Base-by-base conservation (phyloP, 1,284 basidiomycete genomes). In the Fomitopsis betulina region DNA sequence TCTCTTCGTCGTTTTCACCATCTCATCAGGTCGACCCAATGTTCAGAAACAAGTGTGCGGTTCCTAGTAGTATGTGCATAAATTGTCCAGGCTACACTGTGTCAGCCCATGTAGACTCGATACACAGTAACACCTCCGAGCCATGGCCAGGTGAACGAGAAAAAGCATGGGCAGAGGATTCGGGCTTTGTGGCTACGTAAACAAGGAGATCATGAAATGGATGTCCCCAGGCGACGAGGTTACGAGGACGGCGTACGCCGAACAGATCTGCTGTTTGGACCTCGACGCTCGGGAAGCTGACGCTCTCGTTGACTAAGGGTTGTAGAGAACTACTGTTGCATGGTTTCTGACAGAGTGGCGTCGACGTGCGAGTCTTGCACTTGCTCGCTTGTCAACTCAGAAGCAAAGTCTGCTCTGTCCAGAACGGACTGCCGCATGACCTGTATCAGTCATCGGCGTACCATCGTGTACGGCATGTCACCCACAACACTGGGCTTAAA, bases 401-500 rank as follows among this genome's bases (percentile, higher is more conserved):
- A 84, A 72, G 97, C 95, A 75, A 98, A 97, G 79, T 96, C 95
- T 58, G 90, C 90, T 27, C 89, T 88, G 69, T 92, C 91, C 49
- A 91, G 77, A 3, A 90, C 90, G 53, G 87, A 90, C 78, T 91
- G 88, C 87, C 89, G 45, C 9, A 19, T 1, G 45, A 55, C n/a
- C 35, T 38, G 50, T 39, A 37, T 21, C 30, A 45, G 27, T 47
- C 27, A 47, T 49, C 3, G 21, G 38, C 40, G 0, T 37, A 8
- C 1, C 50, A n/a, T 37, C 35, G 35, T 12, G 8, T 37, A 7
- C 27, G 27, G 9, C 43, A 30, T n/a, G 32, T 59, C 7, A 66
- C 89, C 71, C 74, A 92, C 91, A 60, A 99, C 96, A 63, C 91
- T 93, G 2, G 97, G 97, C 76, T 99, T 99, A 82, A 98, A 99